Evolutionary conservation across 148 eudicot genomes (phyloP).

Genomic region (Spergularia marina): DNA sequence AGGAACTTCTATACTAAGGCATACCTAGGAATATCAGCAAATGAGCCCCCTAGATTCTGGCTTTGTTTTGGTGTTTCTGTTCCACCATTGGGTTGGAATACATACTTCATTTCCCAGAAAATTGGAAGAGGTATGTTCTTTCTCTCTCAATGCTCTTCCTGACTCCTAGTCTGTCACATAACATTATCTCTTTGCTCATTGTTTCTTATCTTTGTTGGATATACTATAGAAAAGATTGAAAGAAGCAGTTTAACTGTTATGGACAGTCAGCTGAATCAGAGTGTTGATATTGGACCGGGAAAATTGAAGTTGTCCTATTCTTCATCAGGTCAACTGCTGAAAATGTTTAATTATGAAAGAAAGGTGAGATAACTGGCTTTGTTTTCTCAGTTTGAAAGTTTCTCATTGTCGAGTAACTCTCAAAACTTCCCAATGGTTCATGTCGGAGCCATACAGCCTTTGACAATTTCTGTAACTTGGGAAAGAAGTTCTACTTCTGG

Average conservation of each 20-base stretch:
- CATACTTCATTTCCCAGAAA: constrained; percentile 60
- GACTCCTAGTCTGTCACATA: not conserved
- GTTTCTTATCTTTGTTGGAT: not conserved
- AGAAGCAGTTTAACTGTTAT: constrained; percentile 23
- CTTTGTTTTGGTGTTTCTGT: constrained; percentile 65
- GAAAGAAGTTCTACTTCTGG: too few relatives aligned
- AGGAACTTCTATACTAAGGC: constrained; percentile 67
- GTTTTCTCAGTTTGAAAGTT: not conserved
- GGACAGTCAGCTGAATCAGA: constrained; percentile 36
- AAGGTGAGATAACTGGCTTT: constrained; percentile 43
- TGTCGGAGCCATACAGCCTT: too few relatives aligned
- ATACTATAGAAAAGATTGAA: constrained; percentile 38
- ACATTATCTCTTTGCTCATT: not conserved
- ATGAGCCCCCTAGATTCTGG: constrained; percentile 67
- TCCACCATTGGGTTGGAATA: constrained; percentile 83
- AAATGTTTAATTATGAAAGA: constrained; percentile 53
- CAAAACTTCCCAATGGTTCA: too few relatives aligned
- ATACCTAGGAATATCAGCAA: constrained; percentile 53
- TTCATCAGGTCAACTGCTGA: constrained; percentile 53
- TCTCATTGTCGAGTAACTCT: too few relatives aligned
- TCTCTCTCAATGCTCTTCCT: not conserved
- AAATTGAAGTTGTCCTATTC: constrained; percentile 74
- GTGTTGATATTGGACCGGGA: constrained; percentile 72
- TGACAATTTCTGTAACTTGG: too few relatives aligned
- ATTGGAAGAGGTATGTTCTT: constrained; percentile 41